Base-by-base conservation (phyloP, 2,329 filamentous ascomycete genomes). In the Sclerotinia glacialis region DNA sequence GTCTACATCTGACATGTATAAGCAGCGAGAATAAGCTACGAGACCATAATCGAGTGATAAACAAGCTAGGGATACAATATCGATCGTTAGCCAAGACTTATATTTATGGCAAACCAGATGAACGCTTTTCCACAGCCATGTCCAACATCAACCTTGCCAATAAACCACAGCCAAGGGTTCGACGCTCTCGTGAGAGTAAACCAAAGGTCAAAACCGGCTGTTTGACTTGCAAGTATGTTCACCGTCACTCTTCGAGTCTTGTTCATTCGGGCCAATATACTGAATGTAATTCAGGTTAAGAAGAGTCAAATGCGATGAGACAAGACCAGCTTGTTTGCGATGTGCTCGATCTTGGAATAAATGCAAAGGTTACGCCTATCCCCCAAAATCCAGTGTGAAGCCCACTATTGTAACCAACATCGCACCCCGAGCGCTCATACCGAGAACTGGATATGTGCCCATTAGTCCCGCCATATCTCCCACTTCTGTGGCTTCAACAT, bases 301-400 rank as follows among this genome's bases (percentile, higher is more conserved):
- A 50, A 69, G 73, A 64, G 74, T 77, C 12, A 77, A 76, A 68
- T 77, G 75, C 64, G 75, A 77, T 54, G 75, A 77, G 58, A 72
- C 72, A 5, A 75, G 74, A 62, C 75, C 74, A 3, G 67, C 47
- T 18, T 77, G 75, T 68, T 60, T 72, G 34, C 70, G 75, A 40
- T 77, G 75, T 64, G 66, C 70, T 31, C 69, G 70, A 47, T 74
- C 73, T 47, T 75, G 75, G 23, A 73, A 73, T 55, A 71, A 73
- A 64, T 76, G 75, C 67, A 75, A 76, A 66, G 75, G 75, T 40
- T 76, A 76, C 42, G 63, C 70, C 21, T 69, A 70, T 23, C 69
- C 59, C 8, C 52, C 34, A 2, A 65, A 37, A 40, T 26, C 40
- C 26, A 42, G n/a, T 28, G 31, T 11, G 42, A 59, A 59, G 28